Evolutionary conservation across 306 rosid species (phyloP).

Genomic region (Abrus precatorius): DNA sequence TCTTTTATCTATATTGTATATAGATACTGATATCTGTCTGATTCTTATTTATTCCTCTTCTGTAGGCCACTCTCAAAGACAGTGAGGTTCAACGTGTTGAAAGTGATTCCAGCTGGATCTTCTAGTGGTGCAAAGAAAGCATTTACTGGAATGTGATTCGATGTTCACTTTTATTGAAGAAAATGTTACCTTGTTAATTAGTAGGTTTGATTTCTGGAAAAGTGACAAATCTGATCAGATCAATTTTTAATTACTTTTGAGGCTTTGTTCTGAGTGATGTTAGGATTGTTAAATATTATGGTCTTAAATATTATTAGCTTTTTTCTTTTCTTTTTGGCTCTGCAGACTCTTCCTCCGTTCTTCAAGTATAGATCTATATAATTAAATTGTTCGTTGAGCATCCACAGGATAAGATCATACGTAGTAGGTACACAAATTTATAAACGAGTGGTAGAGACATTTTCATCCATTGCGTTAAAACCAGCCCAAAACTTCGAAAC

Average conservation of each 20-base stretch:
- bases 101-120: conserved; percentile 87
- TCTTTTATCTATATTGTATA: background rate
- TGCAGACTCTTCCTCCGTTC: background rate
- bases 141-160: conserved; percentile 67
- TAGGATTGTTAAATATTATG: background rate
- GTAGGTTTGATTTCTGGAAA: conserved; percentile 26
- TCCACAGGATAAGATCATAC: too few relatives aligned
- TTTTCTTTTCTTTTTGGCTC: background rate
- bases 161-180: background rate
- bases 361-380: background rate
- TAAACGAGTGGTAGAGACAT: too few relatives aligned
- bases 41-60: background rate
- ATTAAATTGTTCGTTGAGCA: too few relatives aligned
- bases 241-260: conserved; percentile 38
- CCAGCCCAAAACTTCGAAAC: too few relatives aligned
- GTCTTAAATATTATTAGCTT: conserved; percentile 4
- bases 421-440: too few relatives aligned
- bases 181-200: background rate
- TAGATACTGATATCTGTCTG: background rate
- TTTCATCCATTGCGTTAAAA: too few relatives aligned
- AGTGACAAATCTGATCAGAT: conserved; percentile 10
- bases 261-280: background rate
- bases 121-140: conserved; percentile 78
- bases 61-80: conserved; percentile 89
- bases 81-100: conserved; percentile 84